Conservation (phyloP, 768 basidiomycete species). For the Tephrocybe sp. region DNA sequence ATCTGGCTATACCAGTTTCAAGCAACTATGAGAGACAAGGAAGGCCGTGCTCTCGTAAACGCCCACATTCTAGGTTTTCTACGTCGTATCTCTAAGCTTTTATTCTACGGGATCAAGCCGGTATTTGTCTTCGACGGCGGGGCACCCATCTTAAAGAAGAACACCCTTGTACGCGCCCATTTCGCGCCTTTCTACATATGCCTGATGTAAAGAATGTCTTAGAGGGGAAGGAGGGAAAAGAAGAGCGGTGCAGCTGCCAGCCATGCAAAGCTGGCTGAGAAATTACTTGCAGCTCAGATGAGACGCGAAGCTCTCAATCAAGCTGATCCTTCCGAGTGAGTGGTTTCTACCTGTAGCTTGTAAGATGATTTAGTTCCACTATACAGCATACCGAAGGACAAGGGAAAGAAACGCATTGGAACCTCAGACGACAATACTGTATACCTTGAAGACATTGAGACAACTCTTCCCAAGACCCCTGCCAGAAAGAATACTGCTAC, state of each 20-base stretch:
- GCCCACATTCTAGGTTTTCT: constrained; percentile 93
- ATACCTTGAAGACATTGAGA: constrained; percentile 85
- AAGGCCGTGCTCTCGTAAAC: constrained; percentile 86
- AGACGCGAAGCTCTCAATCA: constrained; percentile 78
- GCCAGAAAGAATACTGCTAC: constrained; percentile 34
- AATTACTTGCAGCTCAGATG: constrained; percentile 90
- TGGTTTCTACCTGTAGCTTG: not conserved
- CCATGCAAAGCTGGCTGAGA: constrained; percentile 87
- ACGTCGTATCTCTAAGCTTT: constrained; percentile 87
- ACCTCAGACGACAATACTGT: constrained; percentile 71
- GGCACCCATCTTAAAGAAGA: constrained; percentile 85
- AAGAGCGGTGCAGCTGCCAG: constrained; percentile 88
- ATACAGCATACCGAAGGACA: constrained; percentile 34
- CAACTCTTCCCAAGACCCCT: constrained; percentile 54
- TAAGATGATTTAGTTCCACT: not conserved
- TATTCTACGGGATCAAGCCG: constrained; percentile 97
- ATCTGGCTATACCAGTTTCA: constrained; percentile 99
- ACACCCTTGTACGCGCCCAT: constrained; percentile 69
- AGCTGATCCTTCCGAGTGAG: constrained; percentile 4
- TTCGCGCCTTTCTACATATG: not conserved
- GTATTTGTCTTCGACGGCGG: constrained; percentile 99
- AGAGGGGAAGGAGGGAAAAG: constrained; percentile 89
- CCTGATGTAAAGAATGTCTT: not conserved
- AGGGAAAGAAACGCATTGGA: constrained; percentile 42
- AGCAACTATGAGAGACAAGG: constrained; percentile 98